phyloP scores from a whole-genome alignment of 345 rosid genomes.

The Populus tremula region DNA sequence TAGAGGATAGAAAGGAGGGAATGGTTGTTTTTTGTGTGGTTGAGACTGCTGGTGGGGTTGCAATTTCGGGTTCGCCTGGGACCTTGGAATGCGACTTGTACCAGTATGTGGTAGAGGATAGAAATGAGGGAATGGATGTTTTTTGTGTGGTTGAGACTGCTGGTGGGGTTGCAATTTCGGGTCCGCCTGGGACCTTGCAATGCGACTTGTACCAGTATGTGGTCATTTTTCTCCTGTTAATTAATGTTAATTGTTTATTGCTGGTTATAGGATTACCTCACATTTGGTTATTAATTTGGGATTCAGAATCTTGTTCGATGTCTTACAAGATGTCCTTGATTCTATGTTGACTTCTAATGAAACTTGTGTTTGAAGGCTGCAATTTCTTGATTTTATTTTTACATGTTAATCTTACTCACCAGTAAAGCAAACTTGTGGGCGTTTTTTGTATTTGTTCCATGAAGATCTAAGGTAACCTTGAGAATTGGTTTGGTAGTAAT shows the following conservation, averaged over 20 bases:
- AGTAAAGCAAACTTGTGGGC: neutral
- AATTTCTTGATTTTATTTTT: neutral
- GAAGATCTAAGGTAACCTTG: neutral
- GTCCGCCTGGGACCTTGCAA: constrained; percentile 84
- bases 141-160: constrained; percentile 87
- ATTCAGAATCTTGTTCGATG: neutral
- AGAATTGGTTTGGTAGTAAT: neutral
- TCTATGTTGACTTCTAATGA: neutral
- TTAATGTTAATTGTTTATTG: neutral
- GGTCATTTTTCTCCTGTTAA: neutral
- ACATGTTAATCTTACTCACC: neutral
- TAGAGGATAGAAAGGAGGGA: constrained; percentile 24
- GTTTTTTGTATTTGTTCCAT: neutral
- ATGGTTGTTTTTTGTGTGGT: constrained; percentile 54
- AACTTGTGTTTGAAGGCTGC: neutral
- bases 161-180: constrained; percentile 95
- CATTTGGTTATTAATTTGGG: neutral
- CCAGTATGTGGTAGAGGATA: constrained; percentile 37
- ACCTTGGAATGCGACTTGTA: constrained; percentile 89
- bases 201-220: constrained; percentile 81
- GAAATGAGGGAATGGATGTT: constrained; percentile 22
- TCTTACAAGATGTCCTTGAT: neutral
- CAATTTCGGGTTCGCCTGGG: constrained; percentile 87
- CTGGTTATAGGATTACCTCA: neutral
- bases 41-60: constrained; percentile 97